Percentiles rank a stretch among this genome's conserved stretches.
Conservation (phyloP, 371 early-diverging fungal species). For the Mortierella polycephala region DNA sequence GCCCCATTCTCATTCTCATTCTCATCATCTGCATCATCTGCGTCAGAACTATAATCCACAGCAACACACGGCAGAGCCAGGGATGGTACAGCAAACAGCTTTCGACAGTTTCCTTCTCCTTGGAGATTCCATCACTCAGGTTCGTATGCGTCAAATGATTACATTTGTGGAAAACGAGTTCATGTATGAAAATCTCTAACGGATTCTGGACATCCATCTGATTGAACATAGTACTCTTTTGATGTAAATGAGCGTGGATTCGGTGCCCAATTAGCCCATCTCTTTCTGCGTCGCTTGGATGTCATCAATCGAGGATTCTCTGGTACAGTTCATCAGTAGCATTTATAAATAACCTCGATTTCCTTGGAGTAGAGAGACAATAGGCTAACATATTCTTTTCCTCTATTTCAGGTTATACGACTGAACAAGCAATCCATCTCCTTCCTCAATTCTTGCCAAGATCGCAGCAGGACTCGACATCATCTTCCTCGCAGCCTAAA, state of each 20-base stretch:
- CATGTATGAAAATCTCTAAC: no score
- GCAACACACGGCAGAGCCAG: not conserved
- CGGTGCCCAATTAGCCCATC: constrained; percentile 72
- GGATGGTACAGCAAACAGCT: constrained; percentile 31
- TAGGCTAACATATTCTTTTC: not conserved
- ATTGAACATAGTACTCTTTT: constrained; percentile 63
- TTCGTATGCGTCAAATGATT: constrained; percentile 6
- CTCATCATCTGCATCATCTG: not conserved
- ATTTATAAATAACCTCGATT: no score
- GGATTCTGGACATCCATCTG: not conserved
- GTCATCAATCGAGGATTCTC: constrained; percentile 84
- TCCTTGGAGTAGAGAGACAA: not conserved
- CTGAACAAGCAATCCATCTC: constrained; percentile 73
- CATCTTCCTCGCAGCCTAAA: constrained; percentile 22
- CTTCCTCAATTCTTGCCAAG: constrained; percentile 67
- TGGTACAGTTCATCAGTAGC: constrained; percentile 55
- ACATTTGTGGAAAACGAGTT: not conserved
- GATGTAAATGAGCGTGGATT: constrained; percentile 73
- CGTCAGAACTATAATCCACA: constrained; percentile 2
- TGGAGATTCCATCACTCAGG: constrained; percentile 84
- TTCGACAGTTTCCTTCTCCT: constrained; percentile 58
- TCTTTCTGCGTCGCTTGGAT: constrained; percentile 79
- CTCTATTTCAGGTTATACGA: constrained; percentile 70
- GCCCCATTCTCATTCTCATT: no score
- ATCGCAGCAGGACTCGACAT: constrained; percentile 35